Evolutionary conservation across 306 rosid species (phyloP).

Genomic region (Gleditsia sinensis): DNA sequence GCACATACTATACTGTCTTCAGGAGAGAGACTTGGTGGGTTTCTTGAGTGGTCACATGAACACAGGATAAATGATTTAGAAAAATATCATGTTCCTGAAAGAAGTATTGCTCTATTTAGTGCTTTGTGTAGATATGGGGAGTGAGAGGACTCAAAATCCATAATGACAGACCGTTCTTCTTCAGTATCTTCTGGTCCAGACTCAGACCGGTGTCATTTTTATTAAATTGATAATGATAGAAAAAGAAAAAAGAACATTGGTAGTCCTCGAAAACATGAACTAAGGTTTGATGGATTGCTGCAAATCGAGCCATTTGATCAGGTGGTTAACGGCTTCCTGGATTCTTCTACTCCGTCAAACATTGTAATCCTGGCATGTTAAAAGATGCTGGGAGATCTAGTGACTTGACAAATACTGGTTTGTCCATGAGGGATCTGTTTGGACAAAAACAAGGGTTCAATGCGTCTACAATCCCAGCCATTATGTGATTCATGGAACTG

Average conservation of each 20-base stretch:
- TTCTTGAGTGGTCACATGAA: conserved; percentile 75
- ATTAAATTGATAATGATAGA: conserved; percentile 52
- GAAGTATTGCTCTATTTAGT: conserved; percentile 67
- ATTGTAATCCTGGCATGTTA: conserved; percentile 40
- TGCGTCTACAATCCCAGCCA: conserved; percentile 32
- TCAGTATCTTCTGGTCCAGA: conserved; percentile 87
- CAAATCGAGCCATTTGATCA: conserved; percentile 40
- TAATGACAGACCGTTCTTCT: conserved; percentile 89
- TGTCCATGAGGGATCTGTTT: conserved; percentile 35
- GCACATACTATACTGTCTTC: conserved; percentile 88
- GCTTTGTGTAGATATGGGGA: conserved; percentile 80
- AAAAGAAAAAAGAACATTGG: conserved; percentile 50
- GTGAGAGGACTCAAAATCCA: conserved; percentile 81
- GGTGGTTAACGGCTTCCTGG: conserved; percentile 31
- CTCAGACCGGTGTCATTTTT: conserved; percentile 49
- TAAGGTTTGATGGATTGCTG: conserved; percentile 40
- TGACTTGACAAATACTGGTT: conserved; percentile 39
- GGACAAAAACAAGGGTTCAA: conserved; percentile 46
- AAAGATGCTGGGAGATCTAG: conserved; percentile 47
- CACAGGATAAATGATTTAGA: conserved; percentile 53
- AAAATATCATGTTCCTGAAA: conserved; percentile 66
- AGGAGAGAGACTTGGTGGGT: conserved; percentile 58
- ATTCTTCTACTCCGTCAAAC: conserved; percentile 45
- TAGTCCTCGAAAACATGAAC: conserved; percentile 46
- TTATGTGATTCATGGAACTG: conserved; percentile 41